phyloP scores from a whole-genome alignment of 768 basidiomycete genomes.

The Leccinum subgranulosum region DNA sequence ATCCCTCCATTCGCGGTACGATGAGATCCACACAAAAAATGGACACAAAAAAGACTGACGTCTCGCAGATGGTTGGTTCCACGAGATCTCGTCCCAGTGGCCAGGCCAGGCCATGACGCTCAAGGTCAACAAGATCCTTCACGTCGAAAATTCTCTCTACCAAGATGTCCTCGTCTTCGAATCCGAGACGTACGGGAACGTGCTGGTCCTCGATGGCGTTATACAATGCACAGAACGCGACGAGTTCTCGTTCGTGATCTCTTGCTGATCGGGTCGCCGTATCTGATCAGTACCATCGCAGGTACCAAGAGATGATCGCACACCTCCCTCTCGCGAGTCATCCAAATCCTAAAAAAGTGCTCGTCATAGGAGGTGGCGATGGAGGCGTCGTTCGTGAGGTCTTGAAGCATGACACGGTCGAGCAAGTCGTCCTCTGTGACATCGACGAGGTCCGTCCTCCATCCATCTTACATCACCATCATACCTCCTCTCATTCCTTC shows the following conservation, averaged over 20 bases:
- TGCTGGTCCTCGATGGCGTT: slow-evolving; percentile 90
- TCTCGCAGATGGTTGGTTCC: slow-evolving; percentile 85
- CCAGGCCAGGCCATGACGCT: slow-evolving; percentile 97
- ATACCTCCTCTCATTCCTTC: background rate
- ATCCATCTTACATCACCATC: background rate
- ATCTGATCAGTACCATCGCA: slow-evolving; percentile 28
- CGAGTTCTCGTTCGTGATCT: slow-evolving; percentile 86
- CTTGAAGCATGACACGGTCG: slow-evolving; percentile 87
- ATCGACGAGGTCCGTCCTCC: slow-evolving; percentile 78
- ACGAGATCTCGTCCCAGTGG: slow-evolving; percentile 94
- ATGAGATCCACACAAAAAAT: background rate
- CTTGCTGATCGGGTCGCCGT: background rate
- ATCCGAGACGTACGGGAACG: slow-evolving; percentile 95
- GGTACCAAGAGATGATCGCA: slow-evolving; percentile 99
- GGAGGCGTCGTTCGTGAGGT: slow-evolving; percentile 98
- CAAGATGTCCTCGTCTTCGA: slow-evolving; percentile 98
- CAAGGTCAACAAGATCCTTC: slow-evolving; percentile 92
- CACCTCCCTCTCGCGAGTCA: slow-evolving; percentile 96
- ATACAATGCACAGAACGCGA: slow-evolving; percentile 98
- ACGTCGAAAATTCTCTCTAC: slow-evolving; percentile 88
- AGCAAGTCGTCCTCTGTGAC: slow-evolving; percentile 93
- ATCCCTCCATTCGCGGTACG: slow-evolving; percentile 54
- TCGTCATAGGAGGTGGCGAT: slow-evolving; percentile 98
- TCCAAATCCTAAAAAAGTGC: slow-evolving; percentile 92
- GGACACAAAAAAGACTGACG: slow-evolving; percentile 4